Base-by-base conservation (phyloP, 768 basidiomycete genomes). In the Dictyophora rubrovolvata region DNA sequence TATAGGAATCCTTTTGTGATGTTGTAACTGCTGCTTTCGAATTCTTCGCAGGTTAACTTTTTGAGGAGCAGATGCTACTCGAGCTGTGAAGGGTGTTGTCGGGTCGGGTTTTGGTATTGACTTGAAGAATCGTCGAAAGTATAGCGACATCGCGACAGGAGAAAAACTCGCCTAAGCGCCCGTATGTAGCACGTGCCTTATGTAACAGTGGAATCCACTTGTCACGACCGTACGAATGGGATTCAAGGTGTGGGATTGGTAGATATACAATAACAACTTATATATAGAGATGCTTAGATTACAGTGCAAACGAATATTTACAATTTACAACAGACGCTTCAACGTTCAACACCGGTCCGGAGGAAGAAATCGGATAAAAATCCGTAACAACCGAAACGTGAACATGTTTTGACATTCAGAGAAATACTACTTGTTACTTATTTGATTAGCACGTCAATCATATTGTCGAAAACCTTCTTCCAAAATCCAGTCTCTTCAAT, bases 41-140 rank as follows among this genome's bases (percentile, higher is more conserved):
- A 72, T 71, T 58, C 88, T 83, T 55, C 88, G 85, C 17, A 81
- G 75, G 59, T 84, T 83, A 54, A 90, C 87, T 23, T 86, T 85
- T 48, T 83, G 77, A 0, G 88, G 88, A 0, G 86, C 80, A 0
- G 88, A 89, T 8, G 82, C 77, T 28, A 84, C 85, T 48, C 85
- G 76, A 1, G 88, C 86, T 37, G 60, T 69, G 37, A 79, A 76
- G 52, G 72, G 66, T 22, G 68, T 35, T 73, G 74, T n/a, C 69
- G 61, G 17, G 59, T 55, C 28, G 73, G 67, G 54, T 33, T 62
- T 51, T 8, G 62, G 36, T 28, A 49, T 48, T 35, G 74, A 69
- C 42, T 71, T 65, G 64, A 78, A 78, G 53, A 75, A 68, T 61
- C 77, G 71, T 62, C 73, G 70, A 48, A 76, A 53, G 55, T 71